Base-by-base conservation (phyloP, 148 eudicot species). In the Chenopodium quinoa region DNA sequence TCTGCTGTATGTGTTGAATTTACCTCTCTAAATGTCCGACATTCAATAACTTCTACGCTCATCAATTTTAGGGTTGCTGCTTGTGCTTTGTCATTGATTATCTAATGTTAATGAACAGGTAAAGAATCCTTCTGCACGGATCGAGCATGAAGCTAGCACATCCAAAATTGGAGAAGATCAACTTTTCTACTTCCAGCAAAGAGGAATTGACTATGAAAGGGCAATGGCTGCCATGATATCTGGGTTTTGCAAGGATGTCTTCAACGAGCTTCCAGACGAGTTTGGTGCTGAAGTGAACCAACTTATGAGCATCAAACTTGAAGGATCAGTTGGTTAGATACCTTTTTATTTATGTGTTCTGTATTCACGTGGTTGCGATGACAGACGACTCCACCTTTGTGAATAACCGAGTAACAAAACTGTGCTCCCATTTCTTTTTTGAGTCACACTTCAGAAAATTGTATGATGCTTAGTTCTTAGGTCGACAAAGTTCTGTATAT, bases 141-240 rank as follows among this genome's bases (percentile, higher is more conserved):
- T 95, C 20, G 99, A 95, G 74, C 99, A 95, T 32, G 97, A 95
- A 88, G 99, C 99, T n/a, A 95, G 94, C 83, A 95, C 97, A 70
- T 93, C 94, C 14, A 93, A 93, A 79, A 95, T 95, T 6, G 94
- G 99, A n/a, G 93, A 92, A 82, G 97, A 95, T 69, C 99, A 95
- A 86, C 88, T 95, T 19, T 92, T 94, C 86, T 94, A 92, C 80
- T 92, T 94, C 83, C 93, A 88, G 52, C 97, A 94, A 84, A 90
- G 98, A 85, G 97, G 98, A 27, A 94, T 92, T 2, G 96, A 92
- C 82, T 86, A 85, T 20, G 93, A 94, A 81, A 89, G 84, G 84
- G 98, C 96, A 22, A 90, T 93, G 93, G 95, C 95, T 25, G 91
- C 95, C 79, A 94, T 95, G 98, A 95, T 95, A 75, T 95, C 97